phyloP scores from a whole-genome alignment of 345 rosid species.

The Cardamine resedifolia region DNA sequence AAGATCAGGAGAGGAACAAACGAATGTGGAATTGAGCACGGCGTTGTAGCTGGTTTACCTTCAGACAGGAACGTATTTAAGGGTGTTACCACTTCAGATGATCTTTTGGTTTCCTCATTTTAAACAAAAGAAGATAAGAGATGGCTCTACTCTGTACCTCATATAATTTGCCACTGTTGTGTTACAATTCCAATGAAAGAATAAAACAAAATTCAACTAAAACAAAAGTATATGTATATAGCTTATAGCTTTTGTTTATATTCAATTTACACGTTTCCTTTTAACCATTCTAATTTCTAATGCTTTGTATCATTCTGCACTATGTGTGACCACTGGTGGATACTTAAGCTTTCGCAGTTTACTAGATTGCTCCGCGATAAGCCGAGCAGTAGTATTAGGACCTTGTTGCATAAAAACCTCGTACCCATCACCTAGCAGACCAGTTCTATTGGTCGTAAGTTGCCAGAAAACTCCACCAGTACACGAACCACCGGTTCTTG shows the following conservation, averaged over 20 bases:
- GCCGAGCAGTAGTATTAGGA: slow-evolving; percentile 55
- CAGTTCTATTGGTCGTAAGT: slow-evolving; percentile 50
- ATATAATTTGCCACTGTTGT: slow-evolving; percentile 2
- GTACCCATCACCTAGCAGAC: slow-evolving; percentile 54
- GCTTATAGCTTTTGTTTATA: no score
- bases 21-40: slow-evolving; percentile 86
- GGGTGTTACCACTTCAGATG: slow-evolving; percentile 44
- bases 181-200: background rate
- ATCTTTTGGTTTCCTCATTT: slow-evolving; percentile 44
- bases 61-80: slow-evolving; percentile 61
- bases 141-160: slow-evolving; percentile 2
- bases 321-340: slow-evolving; percentile 25
- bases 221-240: background rate
- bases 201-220: background rate
- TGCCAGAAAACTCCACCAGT: slow-evolving; percentile 80
- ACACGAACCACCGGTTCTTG: slow-evolving; percentile 45
- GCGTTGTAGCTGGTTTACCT: slow-evolving; percentile 77
- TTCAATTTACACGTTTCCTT: no score
- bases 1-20: slow-evolving; percentile 79
- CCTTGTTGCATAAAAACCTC: slow-evolving; percentile 53
- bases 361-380: slow-evolving; percentile 58
- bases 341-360: slow-evolving; percentile 37
- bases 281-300: background rate
- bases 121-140: slow-evolving; percentile 28
- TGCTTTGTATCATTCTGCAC: slow-evolving; percentile 27